These are phyloP conservation scores for Starmerella riodocensis DNA, from an alignment of 805 yeast genomes.

Conservation along the genomic window DNA sequence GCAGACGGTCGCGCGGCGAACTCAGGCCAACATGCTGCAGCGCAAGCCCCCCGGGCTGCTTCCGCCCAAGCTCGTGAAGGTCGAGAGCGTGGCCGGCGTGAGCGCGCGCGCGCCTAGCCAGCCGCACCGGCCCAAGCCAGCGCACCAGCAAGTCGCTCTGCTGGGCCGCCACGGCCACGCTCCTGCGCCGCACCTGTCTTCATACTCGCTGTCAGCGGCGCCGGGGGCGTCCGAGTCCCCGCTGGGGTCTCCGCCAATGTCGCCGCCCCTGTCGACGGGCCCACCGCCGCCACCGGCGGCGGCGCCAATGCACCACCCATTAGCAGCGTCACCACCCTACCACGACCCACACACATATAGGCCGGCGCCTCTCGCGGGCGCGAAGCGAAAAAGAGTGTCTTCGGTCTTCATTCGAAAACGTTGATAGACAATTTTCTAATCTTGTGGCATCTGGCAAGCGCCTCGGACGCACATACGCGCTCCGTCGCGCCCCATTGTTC, in stretches of 20 bases:
- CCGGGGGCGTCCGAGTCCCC: too few species aligned
- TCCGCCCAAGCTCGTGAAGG: not conserved
- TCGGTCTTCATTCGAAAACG: slow-evolving; percentile 13
- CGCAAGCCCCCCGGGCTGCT: slow-evolving; percentile 2
- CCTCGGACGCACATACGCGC: too few species aligned
- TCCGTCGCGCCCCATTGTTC: too few species aligned
- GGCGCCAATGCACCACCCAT: not conserved
- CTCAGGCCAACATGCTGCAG: slow-evolving; percentile 7
- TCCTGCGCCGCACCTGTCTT: too few species aligned
- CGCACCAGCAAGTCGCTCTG: too few species aligned
- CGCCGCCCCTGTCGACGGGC: not conserved
- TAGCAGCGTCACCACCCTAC: not conserved
- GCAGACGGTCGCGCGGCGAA: slow-evolving; percentile 20
- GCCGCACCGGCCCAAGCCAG: too few species aligned
- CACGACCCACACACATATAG: not conserved
- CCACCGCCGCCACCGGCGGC: not conserved
- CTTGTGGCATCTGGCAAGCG: not conserved
- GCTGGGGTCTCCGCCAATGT: slow-evolving; percentile 4
- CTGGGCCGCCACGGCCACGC: too few species aligned
- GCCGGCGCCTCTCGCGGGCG: too few species aligned
- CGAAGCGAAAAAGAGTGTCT: slow-evolving; percentile 9
- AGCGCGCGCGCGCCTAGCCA: too few species aligned
- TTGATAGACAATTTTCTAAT: not conserved
- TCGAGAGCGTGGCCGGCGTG: too few species aligned
- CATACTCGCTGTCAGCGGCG: too few species aligned